These are phyloP conservation scores for Mycena venus DNA, from an alignment of 768 basidiomycete genomes.

Conservation along the genomic window DNA sequence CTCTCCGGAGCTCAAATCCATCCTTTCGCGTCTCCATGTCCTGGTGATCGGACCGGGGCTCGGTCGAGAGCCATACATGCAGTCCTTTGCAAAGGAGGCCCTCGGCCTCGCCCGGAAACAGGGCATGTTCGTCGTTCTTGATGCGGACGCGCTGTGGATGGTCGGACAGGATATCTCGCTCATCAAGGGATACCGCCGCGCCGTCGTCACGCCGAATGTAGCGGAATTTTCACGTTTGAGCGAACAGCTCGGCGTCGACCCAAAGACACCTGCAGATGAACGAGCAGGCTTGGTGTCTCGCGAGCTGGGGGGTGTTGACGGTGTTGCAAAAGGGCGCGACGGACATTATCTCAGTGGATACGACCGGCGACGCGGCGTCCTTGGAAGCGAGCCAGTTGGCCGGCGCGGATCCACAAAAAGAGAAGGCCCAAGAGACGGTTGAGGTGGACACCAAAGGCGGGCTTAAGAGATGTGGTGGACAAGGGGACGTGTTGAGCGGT, in stretches of 20 bases:
- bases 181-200: slow-evolving; percentile 87
- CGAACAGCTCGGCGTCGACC: slow-evolving; percentile 78
- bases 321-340: slow-evolving; percentile 88
- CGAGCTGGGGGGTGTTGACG: slow-evolving; percentile 87
- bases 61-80: slow-evolving; percentile 93
- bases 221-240: slow-evolving; percentile 92
- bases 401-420: slow-evolving; percentile 61
- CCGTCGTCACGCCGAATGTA: slow-evolving; percentile 94
- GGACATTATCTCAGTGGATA: slow-evolving; percentile 88
- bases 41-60: slow-evolving; percentile 96
- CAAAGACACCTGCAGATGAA: slow-evolving; percentile 60
- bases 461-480: slow-evolving; percentile 93
- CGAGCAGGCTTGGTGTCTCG: slow-evolving; percentile 82
- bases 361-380: slow-evolving; percentile 66
- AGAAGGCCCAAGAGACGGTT: slow-evolving; percentile 70
- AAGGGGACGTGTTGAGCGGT: slow-evolving; percentile 95
- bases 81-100: slow-evolving; percentile 81
- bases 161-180: slow-evolving; percentile 80
- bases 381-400: slow-evolving; percentile 58
- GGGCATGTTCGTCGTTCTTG: slow-evolving; percentile 92
- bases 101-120: slow-evolving; percentile 77
- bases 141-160: slow-evolving; percentile 93
- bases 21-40: slow-evolving; percentile 90
- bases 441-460: slow-evolving; percentile 83
- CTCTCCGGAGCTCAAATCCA: slow-evolving; percentile 66